Base-by-base conservation (phyloP, 352 stramenopile genomes). In the Globisporangium carolinianum region DNA sequence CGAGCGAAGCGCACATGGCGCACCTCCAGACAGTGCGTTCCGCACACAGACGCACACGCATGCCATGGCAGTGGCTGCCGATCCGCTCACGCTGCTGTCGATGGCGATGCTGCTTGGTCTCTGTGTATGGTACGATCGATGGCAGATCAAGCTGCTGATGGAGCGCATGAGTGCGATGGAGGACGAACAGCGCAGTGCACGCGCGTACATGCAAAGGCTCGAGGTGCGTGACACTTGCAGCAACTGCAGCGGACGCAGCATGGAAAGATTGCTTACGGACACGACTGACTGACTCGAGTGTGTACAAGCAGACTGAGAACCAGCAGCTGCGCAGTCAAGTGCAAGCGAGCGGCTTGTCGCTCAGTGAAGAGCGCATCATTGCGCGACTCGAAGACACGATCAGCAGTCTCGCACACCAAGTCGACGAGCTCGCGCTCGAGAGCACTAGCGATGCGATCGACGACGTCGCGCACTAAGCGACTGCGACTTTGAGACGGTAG, bases 111-210 rank as follows among this genome's bases (percentile, higher is more conserved):
- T 53, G 32, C 2, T 36, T 43, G 54, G 56, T 10, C 15, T 56
- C 39, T 43, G 39, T 57, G 15, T 51, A 38, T 38, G 42, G 3
- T 32, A 32, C 24, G 24, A 32, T 32, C 24, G 42, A 5, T 49
- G 10, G 18, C 32, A 88, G 78, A 85, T 88, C 38, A 70, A 83
- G 47, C 73, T 80, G 45, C 64, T 88, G 0, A 71, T 79, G 6
- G 75, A 83, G 57, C 65, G 70, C 38, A 57, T 88, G 45, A 82
- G 67, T 36, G 67, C 65, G 9, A 63, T 86, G 37, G 78, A 88
- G 24, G 65, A 62, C 2, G 72, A 80, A 42, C 71, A 76, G 46
- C 61, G 65, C 32, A 74, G 72, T 51, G 73, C 57, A 8, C 58
- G 62, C 48, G 46, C 60, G 14, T 72, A 73, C 24, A 66, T 85